phyloP scores from a whole-genome alignment of 2,329 filamentous ascomycete genomes.

The Zasmidium citrigriseum region DNA sequence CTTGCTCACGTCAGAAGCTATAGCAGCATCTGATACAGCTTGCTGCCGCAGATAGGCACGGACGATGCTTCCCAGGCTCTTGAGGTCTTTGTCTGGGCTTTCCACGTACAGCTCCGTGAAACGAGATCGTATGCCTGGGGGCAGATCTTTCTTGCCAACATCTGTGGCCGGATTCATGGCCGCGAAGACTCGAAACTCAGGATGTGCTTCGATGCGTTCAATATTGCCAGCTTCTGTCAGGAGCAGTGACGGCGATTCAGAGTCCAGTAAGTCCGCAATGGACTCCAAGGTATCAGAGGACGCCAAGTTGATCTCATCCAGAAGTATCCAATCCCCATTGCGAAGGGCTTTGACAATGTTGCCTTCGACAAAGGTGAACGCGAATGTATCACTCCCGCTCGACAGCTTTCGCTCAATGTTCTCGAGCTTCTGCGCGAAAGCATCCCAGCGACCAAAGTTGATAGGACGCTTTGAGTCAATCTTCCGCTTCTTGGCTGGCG shows the following conservation, averaged over 20 bases:
- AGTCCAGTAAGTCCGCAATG: conserved; percentile 82
- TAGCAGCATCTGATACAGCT: conserved; percentile 69
- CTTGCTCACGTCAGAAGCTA: conserved; percentile 77
- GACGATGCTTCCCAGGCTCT: conserved; percentile 85
- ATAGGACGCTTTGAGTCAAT: conserved; percentile 53
- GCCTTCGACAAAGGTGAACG: conserved; percentile 94
- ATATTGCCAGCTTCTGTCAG: conserved; percentile 93
- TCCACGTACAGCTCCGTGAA: conserved; percentile 96
- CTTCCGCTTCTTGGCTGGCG: conserved; percentile 72
- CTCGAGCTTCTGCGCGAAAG: conserved; percentile 71
- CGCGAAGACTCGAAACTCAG: conserved; percentile 92
- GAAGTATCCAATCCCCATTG: conserved; percentile 93
- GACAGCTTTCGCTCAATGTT: conserved; percentile 80
- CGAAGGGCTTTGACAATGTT: conserved; percentile 94
- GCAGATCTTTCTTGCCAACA: conserved; percentile 91
- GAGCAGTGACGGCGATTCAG: conserved; percentile 75
- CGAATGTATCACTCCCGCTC: conserved; percentile 72
- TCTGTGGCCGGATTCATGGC: conserved; percentile 99
- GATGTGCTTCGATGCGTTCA: conserved; percentile 84
- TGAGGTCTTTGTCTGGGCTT: conserved; percentile 81
- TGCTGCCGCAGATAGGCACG: conserved; percentile 77
- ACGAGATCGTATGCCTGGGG: conserved; percentile 80
- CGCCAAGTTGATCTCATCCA: conserved; percentile 96
- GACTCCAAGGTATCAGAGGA: conserved; percentile 93
- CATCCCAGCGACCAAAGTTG: conserved; percentile 70